Conservation (phyloP, 1,284 basidiomycete species). For the Cerrena zonata region DNA sequence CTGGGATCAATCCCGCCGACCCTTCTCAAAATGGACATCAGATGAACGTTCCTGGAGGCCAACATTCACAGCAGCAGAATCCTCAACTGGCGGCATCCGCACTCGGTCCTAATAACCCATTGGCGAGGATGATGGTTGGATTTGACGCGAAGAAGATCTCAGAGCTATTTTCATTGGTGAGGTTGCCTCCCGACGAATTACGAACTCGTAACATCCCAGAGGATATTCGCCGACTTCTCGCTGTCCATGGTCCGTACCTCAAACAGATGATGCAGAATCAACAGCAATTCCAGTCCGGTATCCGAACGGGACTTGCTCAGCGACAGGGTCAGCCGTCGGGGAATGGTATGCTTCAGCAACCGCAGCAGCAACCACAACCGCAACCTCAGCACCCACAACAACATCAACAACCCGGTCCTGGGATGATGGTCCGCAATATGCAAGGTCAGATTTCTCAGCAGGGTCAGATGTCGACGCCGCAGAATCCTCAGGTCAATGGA, state of each 20-base stretch:
- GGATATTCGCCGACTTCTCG: constrained; percentile 50
- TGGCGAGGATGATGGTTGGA: constrained; percentile 1
- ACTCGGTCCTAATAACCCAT: neutral
- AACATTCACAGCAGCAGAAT: neutral
- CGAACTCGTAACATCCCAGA: constrained; percentile 46
- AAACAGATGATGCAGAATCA: constrained; percentile 38
- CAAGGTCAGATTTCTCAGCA: neutral
- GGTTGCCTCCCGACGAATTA: constrained; percentile 44
- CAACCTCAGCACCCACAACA: too few species aligned
- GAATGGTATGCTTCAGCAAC: neutral
- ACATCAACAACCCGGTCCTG: neutral
- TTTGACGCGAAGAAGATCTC: constrained; percentile 32
- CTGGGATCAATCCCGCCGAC: constrained; percentile 5
- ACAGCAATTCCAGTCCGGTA: constrained; percentile 31
- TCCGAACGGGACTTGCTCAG: constrained; percentile 12
- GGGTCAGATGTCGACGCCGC: neutral
- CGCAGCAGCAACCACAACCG: too few species aligned
- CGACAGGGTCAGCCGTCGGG: neutral
- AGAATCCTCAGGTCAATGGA: neutral
- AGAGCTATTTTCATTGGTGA: constrained; percentile 38
- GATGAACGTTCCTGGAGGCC: neutral
- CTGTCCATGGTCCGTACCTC: constrained; percentile 44
- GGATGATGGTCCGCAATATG: constrained; percentile 4
- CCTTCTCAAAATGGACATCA: neutral
- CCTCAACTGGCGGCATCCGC: neutral